Evolutionary conservation across 2,329 filamentous ascomycete species (phyloP).

Genomic region (Monilinia fructicola): DNA sequence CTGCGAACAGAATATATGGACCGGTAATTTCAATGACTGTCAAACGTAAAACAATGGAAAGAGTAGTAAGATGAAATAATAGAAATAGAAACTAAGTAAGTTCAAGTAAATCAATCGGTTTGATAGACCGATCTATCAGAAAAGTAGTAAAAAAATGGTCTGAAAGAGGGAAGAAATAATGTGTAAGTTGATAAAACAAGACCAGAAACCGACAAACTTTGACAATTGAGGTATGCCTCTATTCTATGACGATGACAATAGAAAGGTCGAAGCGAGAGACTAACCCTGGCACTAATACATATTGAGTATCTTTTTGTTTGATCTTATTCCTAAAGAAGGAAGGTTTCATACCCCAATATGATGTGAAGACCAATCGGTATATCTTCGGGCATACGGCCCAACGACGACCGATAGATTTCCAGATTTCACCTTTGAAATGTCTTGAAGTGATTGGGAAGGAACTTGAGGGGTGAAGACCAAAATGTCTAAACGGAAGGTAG

Average conservation of each 20-base stretch:
- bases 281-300: background rate
- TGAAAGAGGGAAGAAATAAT: background rate
- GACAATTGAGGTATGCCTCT: background rate
- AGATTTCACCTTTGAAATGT: no score
- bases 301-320: background rate
- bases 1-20: background rate
- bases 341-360: background rate
- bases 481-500: no score
- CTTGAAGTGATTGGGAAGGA: no score
- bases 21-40: background rate
- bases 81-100: background rate
- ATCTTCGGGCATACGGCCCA: no score
- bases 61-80: background rate
- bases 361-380: no score
- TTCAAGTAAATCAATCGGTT: background rate
- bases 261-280: background rate
- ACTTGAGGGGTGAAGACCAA: no score
- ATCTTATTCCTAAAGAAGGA: background rate
- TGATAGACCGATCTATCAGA: background rate
- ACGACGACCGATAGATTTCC: no score
- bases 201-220: background rate
- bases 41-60: background rate
- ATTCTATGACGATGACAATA: conserved; percentile 7
- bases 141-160: background rate
- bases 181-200: background rate